phyloP scores from a whole-genome alignment of 2,329 filamentous ascomycete genomes.

The Penicillium frequentans region DNA sequence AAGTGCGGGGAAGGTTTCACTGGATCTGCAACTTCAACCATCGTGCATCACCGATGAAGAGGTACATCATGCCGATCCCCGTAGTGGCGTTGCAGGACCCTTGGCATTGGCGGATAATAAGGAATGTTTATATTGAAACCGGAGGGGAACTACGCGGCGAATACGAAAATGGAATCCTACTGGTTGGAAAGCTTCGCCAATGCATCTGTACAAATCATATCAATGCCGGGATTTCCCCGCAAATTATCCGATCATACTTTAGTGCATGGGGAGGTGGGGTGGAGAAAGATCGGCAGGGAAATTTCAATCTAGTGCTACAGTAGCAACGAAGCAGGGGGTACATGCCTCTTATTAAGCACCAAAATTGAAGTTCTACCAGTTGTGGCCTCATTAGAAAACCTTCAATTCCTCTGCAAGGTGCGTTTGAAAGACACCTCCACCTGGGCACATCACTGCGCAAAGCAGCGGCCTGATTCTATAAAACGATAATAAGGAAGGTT shows the following conservation, averaged over 20 bases:
- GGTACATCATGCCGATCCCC: slow-evolving; percentile 7
- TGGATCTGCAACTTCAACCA: neutral
- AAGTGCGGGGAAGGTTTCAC: slow-evolving; percentile 9
- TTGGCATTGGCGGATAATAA: neutral
- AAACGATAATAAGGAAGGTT: too few species aligned
- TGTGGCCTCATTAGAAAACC: too few species aligned
- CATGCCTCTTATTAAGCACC: too few species aligned
- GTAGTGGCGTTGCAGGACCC: slow-evolving; percentile 4
- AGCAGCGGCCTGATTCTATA: too few species aligned
- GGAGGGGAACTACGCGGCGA: neutral
- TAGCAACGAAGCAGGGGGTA: neutral
- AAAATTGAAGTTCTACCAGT: too few species aligned
- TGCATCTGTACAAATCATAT: neutral
- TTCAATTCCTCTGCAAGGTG: too few species aligned
- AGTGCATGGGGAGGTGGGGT: too few species aligned
- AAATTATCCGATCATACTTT: neutral
- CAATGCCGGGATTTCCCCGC: neutral
- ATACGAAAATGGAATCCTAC: neutral
- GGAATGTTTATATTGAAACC: neutral
- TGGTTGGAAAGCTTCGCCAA: too few species aligned
- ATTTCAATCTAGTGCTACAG: neutral
- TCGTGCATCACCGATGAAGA: neutral
- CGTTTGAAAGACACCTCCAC: too few species aligned
- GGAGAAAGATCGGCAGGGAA: neutral
- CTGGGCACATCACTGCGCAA: too few species aligned